Evolutionary conservation across 2,329 filamentous ascomycete species (phyloP).

Genomic region (Plectosphaerella sp.): DNA sequence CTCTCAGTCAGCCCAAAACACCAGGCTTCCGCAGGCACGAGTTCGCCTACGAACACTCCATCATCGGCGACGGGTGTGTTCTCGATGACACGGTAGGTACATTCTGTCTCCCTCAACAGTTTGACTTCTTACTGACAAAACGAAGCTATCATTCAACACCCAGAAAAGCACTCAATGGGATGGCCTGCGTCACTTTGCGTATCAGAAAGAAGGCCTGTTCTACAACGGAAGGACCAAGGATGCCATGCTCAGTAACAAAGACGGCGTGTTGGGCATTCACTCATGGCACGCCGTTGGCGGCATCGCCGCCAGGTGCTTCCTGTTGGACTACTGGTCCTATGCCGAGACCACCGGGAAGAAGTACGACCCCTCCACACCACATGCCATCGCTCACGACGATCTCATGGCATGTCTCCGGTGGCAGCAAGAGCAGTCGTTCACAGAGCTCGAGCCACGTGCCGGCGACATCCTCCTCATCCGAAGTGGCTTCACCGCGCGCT

Average conservation of each 20-base stretch:
- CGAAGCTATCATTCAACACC: slow-evolving; percentile 22
- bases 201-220: slow-evolving; percentile 26
- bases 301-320: slow-evolving; percentile 42
- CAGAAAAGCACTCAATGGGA: slow-evolving; percentile 33
- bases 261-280: slow-evolving; percentile 20
- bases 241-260: slow-evolving; percentile 28
- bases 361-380: neutral
- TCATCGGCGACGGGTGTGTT: neutral
- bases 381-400: neutral
- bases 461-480: slow-evolving; percentile 44
- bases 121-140: neutral
- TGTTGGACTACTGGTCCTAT: slow-evolving; percentile 46
- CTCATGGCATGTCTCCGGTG: neutral
- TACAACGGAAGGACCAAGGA: slow-evolving; percentile 31
- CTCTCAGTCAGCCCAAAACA: neutral
- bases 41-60: neutral
- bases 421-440: neutral
- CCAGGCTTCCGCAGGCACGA: slow-evolving; percentile 1
- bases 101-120: neutral
- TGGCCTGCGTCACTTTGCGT: slow-evolving; percentile 28
- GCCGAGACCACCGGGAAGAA: slow-evolving; percentile 24
- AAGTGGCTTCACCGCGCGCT: neutral
- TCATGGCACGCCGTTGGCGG: slow-evolving; percentile 23
- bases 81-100: neutral
- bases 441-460: slow-evolving; percentile 10